These are phyloP conservation scores for Auriscalpium orientale DNA, from an alignment of 768 basidiomycete genomes.

Conservation along the genomic window DNA sequence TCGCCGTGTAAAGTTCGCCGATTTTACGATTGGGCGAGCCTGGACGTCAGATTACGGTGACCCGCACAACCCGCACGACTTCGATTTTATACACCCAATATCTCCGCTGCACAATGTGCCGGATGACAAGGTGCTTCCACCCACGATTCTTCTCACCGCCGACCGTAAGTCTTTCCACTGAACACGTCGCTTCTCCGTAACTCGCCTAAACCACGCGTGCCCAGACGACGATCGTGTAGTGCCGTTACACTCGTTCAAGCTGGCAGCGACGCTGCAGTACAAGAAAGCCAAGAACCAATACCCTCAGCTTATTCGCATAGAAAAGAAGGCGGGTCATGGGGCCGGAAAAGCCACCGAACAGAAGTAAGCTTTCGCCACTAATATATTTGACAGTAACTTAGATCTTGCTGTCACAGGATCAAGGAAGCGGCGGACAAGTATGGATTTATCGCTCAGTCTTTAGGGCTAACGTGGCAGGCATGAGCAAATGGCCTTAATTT, in stretches of 20 bases:
- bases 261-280: constrained; percentile 72
- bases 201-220: not conserved
- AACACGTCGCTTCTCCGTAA: not conserved
- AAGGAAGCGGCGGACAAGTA: constrained; percentile 72
- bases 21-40: constrained; percentile 71
- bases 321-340: constrained; percentile 76
- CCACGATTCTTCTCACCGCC: constrained; percentile 72
- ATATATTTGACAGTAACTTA: not conserved
- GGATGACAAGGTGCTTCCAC: constrained; percentile 50
- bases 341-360: constrained; percentile 72
- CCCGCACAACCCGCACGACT: constrained; percentile 66
- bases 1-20: constrained; percentile 43
- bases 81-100: constrained; percentile 76
- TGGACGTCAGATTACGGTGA: constrained; percentile 80
- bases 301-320: constrained; percentile 69
- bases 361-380: constrained; percentile 31
- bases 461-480: constrained; percentile 36
- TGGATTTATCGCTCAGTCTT: constrained; percentile 63
- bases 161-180: constrained; percentile 50
- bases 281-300: constrained; percentile 54
- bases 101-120: constrained; percentile 81
- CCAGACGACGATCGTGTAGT: constrained; percentile 84
- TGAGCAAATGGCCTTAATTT: not conserved
- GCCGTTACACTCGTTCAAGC: constrained; percentile 80
- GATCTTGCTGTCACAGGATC: constrained; percentile 39